Conservation (phyloP, 345 rosid genomes). For the Gossypium australe region DNA sequence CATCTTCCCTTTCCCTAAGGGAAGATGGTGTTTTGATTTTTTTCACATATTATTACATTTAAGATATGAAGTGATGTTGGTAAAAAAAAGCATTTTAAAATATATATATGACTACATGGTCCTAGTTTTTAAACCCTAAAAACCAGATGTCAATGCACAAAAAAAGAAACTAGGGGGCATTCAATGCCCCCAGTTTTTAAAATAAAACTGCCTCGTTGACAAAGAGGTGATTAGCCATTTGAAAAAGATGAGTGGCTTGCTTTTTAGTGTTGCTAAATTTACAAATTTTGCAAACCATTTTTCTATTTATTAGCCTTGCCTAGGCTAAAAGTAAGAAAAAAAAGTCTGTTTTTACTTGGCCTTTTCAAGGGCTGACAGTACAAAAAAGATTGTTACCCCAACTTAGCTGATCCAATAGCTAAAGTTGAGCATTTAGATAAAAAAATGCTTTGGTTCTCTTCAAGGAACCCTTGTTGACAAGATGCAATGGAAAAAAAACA, state of each 20-base stretch:
- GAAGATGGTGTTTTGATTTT: constrained; percentile 24
- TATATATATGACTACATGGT: constrained; percentile 33
- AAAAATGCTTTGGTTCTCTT: constrained; percentile 36
- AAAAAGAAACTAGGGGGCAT: constrained; percentile 21
- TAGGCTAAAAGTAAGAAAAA: constrained; percentile 39
- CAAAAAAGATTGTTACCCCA: constrained; percentile 15
- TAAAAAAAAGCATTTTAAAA: constrained; percentile 17
- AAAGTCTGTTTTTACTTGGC: constrained; percentile 20
- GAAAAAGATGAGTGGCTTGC: constrained; percentile 31
- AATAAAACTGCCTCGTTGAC: constrained; percentile 34
- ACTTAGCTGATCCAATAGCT: constrained; percentile 43
- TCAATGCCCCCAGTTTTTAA: constrained; percentile 22
- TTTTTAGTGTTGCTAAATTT: constrained; percentile 30
- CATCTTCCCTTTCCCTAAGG: constrained; percentile 47
- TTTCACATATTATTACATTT: constrained; percentile 14
- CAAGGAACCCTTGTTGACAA: constrained; percentile 35
- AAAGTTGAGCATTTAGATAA: constrained; percentile 25
- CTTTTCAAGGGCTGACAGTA: constrained; percentile 20
- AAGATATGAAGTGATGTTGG: constrained; percentile 16
- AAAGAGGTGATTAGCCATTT: constrained; percentile 39
- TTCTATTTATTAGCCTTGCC: constrained; percentile 58
- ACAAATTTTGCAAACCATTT: constrained; percentile 48
- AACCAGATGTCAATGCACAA: constrained; percentile 50
- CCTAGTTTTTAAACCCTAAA: constrained; percentile 59
- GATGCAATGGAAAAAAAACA: constrained; percentile 30